Base-by-base conservation (phyloP, 1,139 yeast species). In the Meyerozyma smithsonii region DNA sequence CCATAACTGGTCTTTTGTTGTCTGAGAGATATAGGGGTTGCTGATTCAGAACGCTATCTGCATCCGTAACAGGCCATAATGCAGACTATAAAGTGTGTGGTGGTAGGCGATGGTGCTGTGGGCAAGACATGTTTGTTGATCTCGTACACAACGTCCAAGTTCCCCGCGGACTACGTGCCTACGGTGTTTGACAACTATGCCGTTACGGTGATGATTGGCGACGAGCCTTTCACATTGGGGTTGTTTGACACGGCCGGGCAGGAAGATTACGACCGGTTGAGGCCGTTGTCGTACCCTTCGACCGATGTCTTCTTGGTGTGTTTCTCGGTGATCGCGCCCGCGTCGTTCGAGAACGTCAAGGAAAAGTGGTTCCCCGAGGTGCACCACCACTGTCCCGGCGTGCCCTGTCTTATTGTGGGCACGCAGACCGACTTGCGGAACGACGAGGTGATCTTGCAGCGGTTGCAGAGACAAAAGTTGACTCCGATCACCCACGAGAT, bases 281-380 rank as follows among this genome's bases (percentile, higher is more conserved):
- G 98, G 68, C 98, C 98, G 8, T 77, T 92, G 54, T 84, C 95
- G 43, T 92, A 92, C 64, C 97, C 98, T 17, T 92, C 94, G 42
- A 92, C 98, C 12, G 97, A 90, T 62, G 96, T 92, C 37, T 92
- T 92, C 61, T 74, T 92, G 54, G 95, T 89, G 40, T 90, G 97
- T 65, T 90, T 90, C 65, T 83, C 95, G 39, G 96, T 90, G 42
- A 87, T 94, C 49, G 88, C 96, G 21, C 97, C 97, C 32, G 95
- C 97, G 32, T 84, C 95, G n/a, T 92, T 90, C 62, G 97, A 92
- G 67, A 92, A 92, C 68, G 97, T 92, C 42, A 85, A 87, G 62
- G 97, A 90, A 66, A 92, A 92, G 65, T 92, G 98, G 98, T 84
- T 88, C 69, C 97, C 97, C 25, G 98, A 92, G 65, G 96, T 92